Evolutionary conservation across 2,329 filamentous ascomycete genomes (phyloP).

Genomic region (Aureobasidium melanogenum): DNA sequence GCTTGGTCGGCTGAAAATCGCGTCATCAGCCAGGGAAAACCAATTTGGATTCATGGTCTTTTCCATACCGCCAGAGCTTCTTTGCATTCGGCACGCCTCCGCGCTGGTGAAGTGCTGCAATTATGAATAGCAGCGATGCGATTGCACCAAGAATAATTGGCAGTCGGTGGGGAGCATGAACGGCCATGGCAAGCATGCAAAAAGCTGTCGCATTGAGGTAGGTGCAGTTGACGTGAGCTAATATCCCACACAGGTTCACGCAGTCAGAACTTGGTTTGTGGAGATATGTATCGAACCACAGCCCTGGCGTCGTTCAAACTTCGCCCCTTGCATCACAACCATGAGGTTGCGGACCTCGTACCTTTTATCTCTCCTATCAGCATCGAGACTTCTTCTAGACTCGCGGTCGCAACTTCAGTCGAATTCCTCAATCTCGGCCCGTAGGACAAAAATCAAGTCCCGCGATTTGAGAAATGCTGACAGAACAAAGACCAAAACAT

Average conservation of each 20-base stretch:
- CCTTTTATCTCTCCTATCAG: background rate
- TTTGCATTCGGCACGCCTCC: constrained; percentile 3
- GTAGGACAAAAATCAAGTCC: background rate
- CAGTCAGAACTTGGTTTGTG: background rate
- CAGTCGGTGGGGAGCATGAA: constrained; percentile 8
- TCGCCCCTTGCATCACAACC: background rate
- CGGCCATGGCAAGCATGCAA: background rate
- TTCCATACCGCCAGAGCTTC: constrained; percentile 3
- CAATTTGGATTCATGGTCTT: background rate
- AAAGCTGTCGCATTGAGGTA: background rate
- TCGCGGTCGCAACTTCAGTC: background rate
- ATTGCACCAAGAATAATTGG: constrained; percentile 14
- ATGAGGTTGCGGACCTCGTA: background rate
- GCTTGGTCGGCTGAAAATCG: constrained; percentile 4
- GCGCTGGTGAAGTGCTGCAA: constrained; percentile 10
- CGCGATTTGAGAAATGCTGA: constrained; percentile 3
- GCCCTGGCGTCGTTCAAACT: background rate
- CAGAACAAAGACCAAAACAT: background rate
- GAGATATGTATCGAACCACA: background rate
- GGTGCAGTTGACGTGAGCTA: background rate
- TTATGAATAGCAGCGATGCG: constrained; percentile 9
- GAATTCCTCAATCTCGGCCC: background rate
- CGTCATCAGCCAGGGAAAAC: background rate
- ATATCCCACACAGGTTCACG: background rate
- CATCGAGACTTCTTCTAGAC: background rate